These are phyloP conservation scores for Ogataea trehaloabstinens DNA, from an alignment of 805 yeast species.

Conservation along the genomic window DNA sequence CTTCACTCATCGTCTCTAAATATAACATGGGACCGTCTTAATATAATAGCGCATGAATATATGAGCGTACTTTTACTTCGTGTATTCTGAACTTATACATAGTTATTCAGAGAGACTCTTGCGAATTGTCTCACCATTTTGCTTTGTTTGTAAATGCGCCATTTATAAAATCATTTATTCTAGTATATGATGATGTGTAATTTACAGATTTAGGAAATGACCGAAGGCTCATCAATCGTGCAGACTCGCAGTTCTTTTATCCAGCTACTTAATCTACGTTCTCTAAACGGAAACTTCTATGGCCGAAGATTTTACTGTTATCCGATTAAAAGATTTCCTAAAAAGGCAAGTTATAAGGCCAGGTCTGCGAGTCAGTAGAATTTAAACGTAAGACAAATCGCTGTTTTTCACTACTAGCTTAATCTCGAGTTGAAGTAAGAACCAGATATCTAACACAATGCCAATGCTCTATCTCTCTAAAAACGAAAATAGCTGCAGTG, in stretches of 20 bases:
- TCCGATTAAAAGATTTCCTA: background rate
- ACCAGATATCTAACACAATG: conserved; percentile 41
- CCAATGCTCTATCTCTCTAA: conserved; percentile 55
- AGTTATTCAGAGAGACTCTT: background rate
- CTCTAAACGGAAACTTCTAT: background rate
- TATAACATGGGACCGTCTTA: background rate
- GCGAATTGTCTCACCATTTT: background rate
- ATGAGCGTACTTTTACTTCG: background rate
- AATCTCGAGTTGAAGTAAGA: no score
- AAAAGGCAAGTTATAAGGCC: background rate
- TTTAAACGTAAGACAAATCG: background rate
- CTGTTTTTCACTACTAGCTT: no score
- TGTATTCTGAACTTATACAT: background rate
- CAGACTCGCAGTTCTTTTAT: no score
- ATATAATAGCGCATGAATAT: background rate
- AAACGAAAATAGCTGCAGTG: conserved; percentile 46
- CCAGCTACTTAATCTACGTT: no score
- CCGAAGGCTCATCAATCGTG: no score
- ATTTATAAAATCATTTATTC: background rate
- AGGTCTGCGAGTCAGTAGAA: background rate
- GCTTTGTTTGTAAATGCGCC: background rate
- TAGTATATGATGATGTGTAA: no score
- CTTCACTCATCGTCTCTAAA: background rate
- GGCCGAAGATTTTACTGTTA: background rate
- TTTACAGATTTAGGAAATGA: no score